phyloP scores from a whole-genome alignment of 352 stramenopile genomes.

The Phytophthora nicotianae region DNA sequence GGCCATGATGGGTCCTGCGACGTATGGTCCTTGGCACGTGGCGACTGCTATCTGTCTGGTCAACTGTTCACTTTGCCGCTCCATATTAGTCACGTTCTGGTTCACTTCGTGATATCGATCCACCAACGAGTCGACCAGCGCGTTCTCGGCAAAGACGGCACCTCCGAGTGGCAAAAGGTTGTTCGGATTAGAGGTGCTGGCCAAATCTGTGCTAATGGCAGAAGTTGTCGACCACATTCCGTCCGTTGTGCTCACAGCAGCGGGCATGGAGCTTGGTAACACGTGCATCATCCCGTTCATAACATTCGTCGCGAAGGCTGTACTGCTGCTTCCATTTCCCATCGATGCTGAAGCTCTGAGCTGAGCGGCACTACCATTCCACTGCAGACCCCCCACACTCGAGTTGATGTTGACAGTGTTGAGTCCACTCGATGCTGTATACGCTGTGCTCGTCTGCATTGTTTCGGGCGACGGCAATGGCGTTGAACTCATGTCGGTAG shows the following conservation, averaged over 20 bases:
- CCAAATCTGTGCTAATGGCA: slow-evolving; percentile 31
- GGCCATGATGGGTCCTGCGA: slow-evolving; percentile 31
- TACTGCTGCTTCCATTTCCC: slow-evolving; percentile 9
- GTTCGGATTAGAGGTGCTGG: slow-evolving; percentile 17
- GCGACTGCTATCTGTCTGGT: slow-evolving; percentile 53
- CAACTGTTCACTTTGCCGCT: slow-evolving; percentile 44
- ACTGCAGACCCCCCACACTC: slow-evolving; percentile 4
- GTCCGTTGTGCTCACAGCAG: slow-evolving; percentile 11
- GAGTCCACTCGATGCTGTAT: slow-evolving; percentile 7
- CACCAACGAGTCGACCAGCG: slow-evolving; percentile 59
- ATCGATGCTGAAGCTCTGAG: slow-evolving; percentile 14
- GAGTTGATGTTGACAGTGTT: slow-evolving; percentile 14
- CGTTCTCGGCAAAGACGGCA: slow-evolving; percentile 43
- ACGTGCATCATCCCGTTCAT: slow-evolving; percentile 24
- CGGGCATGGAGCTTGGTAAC: slow-evolving; percentile 10
- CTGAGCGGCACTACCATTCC: slow-evolving; percentile 16
- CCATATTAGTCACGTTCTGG: slow-evolving; percentile 43
- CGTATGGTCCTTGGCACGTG: slow-evolving; percentile 52
- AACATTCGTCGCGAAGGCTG: slow-evolving; percentile 12
- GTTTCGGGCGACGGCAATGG: slow-evolving; percentile 3
- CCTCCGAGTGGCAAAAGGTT: slow-evolving; percentile 32
- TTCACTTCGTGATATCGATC: slow-evolving; percentile 59
- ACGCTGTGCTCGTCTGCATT: slow-evolving; percentile 10
- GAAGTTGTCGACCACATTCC: slow-evolving; percentile 32
- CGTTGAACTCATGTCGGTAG: slow-evolving; percentile 3